Evolutionary conservation across 75 land plant species (phyloP).

Genomic region (Pinus taeda): DNA sequence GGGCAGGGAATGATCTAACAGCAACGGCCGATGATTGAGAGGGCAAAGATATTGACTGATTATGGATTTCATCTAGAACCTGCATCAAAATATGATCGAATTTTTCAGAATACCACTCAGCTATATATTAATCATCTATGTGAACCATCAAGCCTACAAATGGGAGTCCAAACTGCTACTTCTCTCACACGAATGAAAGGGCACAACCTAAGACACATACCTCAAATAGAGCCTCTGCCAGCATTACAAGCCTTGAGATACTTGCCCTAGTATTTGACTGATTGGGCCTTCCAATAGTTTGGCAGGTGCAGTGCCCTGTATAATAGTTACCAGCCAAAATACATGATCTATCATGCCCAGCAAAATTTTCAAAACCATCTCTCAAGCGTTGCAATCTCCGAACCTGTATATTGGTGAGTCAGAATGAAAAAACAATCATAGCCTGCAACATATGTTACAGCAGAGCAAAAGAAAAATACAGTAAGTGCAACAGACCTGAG

Average conservation of each 20-base stretch:
- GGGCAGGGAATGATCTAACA: conserved; percentile 85
- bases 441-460: too few relatives aligned
- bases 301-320: conserved; percentile 28
- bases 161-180: neutral
- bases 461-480: too few relatives aligned
- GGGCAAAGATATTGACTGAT: conserved; percentile 76
- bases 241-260: conserved; percentile 91
- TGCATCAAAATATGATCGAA: conserved; percentile 20
- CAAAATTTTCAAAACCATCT: too few relatives aligned
- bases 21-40: conserved; percentile 71
- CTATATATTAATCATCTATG: neutral
- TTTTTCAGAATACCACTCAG: neutral
- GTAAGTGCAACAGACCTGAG: too few relatives aligned
- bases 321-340: too few relatives aligned
- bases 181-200: neutral
- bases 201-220: conserved; percentile 21
- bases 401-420: too few relatives aligned
- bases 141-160: neutral
- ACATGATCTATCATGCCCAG: too few relatives aligned
- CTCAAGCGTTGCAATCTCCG: too few relatives aligned
- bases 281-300: conserved; percentile 37
- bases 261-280: conserved; percentile 76
- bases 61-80: conserved; percentile 98
- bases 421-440: too few relatives aligned
- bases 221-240: conserved; percentile 96